A percentile compares a stretch with the other conserved stretches of the same genome.
Conservation (phyloP, 2,329 filamentous ascomycete species). For the Didymosphaeria variabile region DNA sequence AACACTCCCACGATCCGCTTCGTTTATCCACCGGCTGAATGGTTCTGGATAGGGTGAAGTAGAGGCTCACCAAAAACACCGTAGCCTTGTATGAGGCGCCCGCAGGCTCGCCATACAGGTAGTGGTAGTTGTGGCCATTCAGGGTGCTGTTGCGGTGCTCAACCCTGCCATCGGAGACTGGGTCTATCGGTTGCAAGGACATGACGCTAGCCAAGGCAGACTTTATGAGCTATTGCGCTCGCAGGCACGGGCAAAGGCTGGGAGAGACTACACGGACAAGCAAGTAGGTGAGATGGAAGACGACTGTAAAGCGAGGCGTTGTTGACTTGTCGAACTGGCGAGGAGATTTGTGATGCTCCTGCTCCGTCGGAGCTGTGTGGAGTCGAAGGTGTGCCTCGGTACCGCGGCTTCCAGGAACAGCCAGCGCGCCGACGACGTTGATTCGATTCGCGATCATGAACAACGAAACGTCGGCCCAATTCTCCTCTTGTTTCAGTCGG, state of each 20-base stretch:
- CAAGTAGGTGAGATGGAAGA: conserved; percentile 1
- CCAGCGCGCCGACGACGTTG: neutral
- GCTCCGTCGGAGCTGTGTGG: neutral
- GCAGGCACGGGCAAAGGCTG: conserved; percentile 17
- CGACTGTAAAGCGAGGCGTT: neutral
- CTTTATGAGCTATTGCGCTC: conserved; percentile 20
- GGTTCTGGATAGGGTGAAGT: conserved; percentile 16
- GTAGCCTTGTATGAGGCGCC: conserved; percentile 58
- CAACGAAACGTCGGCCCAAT: neutral
- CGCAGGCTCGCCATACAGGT: conserved; percentile 61
- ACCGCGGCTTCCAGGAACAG: conserved; percentile 14
- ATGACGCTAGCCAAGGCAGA: conserved; percentile 47
- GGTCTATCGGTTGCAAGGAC: conserved; percentile 69
- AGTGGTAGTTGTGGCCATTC: conserved; percentile 75
- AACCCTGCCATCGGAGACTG: conserved; percentile 71
- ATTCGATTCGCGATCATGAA: neutral
- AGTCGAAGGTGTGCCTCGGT: conserved; percentile 14
- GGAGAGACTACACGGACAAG: conserved; percentile 6
- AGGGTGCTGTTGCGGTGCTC: conserved; percentile 69
- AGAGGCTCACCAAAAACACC: conserved; percentile 60
- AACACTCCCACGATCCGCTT: neutral
- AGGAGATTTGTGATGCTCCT: neutral
- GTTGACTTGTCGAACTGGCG: neutral
- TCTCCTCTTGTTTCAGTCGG: neutral
- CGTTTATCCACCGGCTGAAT: conserved; percentile 30